Evolutionary conservation across 768 basidiomycete species (phyloP), one percentile per base, ranked within the genome.

Genomic region (Leccinum longicurvipes): DNA sequence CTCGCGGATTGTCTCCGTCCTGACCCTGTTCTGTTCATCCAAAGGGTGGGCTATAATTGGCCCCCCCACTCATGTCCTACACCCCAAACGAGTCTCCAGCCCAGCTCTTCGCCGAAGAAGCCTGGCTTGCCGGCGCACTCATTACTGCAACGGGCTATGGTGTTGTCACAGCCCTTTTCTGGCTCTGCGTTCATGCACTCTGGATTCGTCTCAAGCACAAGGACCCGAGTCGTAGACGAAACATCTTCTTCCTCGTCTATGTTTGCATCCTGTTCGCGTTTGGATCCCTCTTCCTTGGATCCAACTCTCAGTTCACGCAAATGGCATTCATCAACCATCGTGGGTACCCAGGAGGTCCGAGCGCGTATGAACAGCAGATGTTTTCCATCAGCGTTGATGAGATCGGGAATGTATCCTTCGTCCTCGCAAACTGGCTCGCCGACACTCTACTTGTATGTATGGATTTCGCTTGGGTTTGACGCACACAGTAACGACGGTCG

Each of bases 251-350:
- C 41, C 51, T 73, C 31, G 2, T 57, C 45, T 72, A 71, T 29
- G 51, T 56, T 51, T 61, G 28, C 46, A 24, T 59, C 55, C 47
- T 67, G 36, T 69, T 70, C 32, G 25, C 50, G 6, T 39, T 67
- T 17, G 68, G 70, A 8, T 55, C 70, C 29, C 60, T 71, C 24
- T 63, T 60, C 24, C 29, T 71, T 6, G 60, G 42, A 24, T 70
- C 70, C 50, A 71, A 61, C 45, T 65, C 68, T 2, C 14, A 58
- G 32, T 71, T 69, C 49, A 70, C 67, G 0, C 68, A 70, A 29
- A 12, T 71, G 46, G 68, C 68, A 17, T 70, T 71, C 34, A 64
- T 70, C 41, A 60, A 70, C 7, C 11, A 71, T 32, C 63, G 70
- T 3, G 61, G 64, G 12, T 69, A 42, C 41, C 51, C 68, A 0